Base-by-base conservation (phyloP, 345 rosid species). In the Excoecaria cochinchinensis region DNA sequence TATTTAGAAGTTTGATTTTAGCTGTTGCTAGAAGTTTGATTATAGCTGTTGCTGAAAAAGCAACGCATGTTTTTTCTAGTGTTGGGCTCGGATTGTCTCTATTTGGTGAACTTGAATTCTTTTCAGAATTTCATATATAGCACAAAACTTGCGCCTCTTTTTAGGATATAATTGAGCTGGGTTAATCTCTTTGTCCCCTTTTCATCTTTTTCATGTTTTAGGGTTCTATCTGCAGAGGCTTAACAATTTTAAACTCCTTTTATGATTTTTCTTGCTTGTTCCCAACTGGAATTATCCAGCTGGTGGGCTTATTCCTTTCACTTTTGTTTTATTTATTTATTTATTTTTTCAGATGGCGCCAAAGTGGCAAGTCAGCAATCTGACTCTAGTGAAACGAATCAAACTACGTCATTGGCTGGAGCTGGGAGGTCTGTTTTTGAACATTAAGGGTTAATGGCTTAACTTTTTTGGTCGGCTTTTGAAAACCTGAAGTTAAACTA, bases 391-490 rank as follows among this genome's bases (percentile, higher is more conserved):
- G 87, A 77, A 74, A 71, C 82, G 60, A 82, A 72, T 61, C 85
- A 83, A 80, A 79, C 85, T 77, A 78, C 82, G 38, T 50, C 92
- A 64, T 78, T 69, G 15, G 83, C 79, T 74, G 84, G 77, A 69
- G 91, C 87, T 65, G 92, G 83, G 74, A 88, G 97, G 99, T 95
- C 76, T 81, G 72, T 73, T 72, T 78, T 62, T 77, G 47, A 67
- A 68, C 39, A 69, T 70, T 15, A 69, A 69, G 6, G 53, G 48
- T 82, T 69, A 60, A 63, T 78, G 68, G 25, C 66, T 46, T 44
- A 22, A 22, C 36, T 12, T 67, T 44, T 22, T 14, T 25, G 64
- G 39, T 40, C 39, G 4, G 39, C 65, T 13, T 25, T 60, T 25
- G 17, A 60, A 25, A 60, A 40, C 31, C 48, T 42, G 15, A 39